Evolutionary conservation across 495 filamentous ascomycete genomes (phyloP).

Genomic region (Hypoxylon trugodes): DNA sequence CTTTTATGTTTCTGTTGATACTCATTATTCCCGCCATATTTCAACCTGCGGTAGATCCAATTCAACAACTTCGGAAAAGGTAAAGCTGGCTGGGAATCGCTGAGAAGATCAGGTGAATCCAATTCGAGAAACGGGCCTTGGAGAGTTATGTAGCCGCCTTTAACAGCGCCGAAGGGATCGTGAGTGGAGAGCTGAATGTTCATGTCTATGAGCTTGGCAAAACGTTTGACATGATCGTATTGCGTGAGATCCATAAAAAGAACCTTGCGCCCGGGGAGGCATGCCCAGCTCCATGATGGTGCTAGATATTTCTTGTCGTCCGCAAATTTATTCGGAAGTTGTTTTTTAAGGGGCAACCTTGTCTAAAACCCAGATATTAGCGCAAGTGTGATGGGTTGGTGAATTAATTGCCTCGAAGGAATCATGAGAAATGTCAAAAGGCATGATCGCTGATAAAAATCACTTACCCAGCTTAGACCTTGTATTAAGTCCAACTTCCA

Average conservation of each 20-base stretch:
- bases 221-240: conserved; percentile 19
- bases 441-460: too few relatives aligned
- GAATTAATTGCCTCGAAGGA: too few relatives aligned
- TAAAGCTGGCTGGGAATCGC: conserved; percentile 1
- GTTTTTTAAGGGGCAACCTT: background rate
- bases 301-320: conserved; percentile 31
- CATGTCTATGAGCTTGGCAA: conserved; percentile 31
- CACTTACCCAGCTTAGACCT: conserved; percentile 25
- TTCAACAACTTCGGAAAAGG: background rate
- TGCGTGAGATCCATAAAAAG: conserved; percentile 21
- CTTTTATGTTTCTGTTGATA: conserved; percentile 26
- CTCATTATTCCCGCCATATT: conserved; percentile 13
- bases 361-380: background rate
- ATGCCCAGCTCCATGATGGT: conserved; percentile 45
- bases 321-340: background rate
- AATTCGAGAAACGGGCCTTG: conserved; percentile 28
- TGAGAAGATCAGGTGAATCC: conserved; percentile 15
- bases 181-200: conserved; percentile 16
- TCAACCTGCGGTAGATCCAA: background rate
- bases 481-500: conserved; percentile 35
- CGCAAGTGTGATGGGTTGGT: too few relatives aligned
- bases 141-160: conserved; percentile 30
- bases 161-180: conserved; percentile 36
- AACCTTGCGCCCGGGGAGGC: conserved; percentile 30
- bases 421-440: too few relatives aligned